These are phyloP conservation scores for Talaromyces rugulosus DNA, from an alignment of 2,329 filamentous ascomycete genomes.

Conservation along the genomic window DNA sequence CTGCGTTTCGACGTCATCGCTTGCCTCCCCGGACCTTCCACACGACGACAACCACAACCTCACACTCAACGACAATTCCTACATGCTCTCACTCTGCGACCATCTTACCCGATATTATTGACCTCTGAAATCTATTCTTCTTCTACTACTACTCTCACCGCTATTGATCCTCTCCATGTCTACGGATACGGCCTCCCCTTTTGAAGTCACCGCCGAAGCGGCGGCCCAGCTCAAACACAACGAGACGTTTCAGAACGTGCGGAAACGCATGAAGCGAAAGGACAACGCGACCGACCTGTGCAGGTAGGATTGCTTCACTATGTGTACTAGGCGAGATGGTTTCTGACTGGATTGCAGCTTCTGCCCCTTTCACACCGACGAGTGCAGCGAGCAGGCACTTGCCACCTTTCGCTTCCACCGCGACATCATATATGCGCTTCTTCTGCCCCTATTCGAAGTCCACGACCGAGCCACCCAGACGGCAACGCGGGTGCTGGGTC, in stretches of 20 bases:
- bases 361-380: slow-evolving; percentile 30
- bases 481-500: slow-evolving; percentile 48
- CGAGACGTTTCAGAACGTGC: slow-evolving; percentile 30
- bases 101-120: not conserved
- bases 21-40: not conserved
- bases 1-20: not conserved
- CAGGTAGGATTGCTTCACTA: slow-evolving; percentile 18
- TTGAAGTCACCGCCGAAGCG: slow-evolving; percentile 30
- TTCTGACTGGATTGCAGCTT: slow-evolving; percentile 23
- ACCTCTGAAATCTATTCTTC: not conserved
- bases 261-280: slow-evolving; percentile 31
- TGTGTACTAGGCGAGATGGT: not conserved
- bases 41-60: not conserved
- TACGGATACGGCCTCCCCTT: slow-evolving; percentile 23
- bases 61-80: not conserved
- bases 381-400: slow-evolving; percentile 27
- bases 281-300: slow-evolving; percentile 32
- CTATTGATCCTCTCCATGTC: not conserved
- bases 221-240: slow-evolving; percentile 29
- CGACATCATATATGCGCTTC: slow-evolving; percentile 56
- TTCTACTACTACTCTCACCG: not conserved
- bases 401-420: slow-evolving; percentile 48
- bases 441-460: slow-evolving; percentile 55
- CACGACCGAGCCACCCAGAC: slow-evolving; percentile 52
- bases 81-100: not conserved